Conservation (phyloP, 345 rosid species). For the Eucalyptus regnans region DNA sequence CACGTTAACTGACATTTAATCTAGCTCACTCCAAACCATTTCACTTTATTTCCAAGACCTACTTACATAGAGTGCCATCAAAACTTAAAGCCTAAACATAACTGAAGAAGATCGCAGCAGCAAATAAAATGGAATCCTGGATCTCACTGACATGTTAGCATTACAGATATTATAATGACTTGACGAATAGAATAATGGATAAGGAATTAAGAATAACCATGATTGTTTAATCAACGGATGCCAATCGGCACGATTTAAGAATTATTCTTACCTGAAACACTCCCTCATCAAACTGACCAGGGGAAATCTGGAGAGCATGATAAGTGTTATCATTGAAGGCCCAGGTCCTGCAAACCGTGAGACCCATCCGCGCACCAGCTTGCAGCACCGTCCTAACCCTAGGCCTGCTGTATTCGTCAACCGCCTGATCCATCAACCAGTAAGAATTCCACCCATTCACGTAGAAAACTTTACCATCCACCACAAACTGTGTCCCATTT, state of each 20-base stretch:
- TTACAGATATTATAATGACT: not conserved
- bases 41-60: not conserved
- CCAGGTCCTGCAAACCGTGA: constrained; percentile 92
- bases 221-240: not conserved
- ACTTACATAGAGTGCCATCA: not conserved
- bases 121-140: not conserved
- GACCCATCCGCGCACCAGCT: constrained; percentile 86
- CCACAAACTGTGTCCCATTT: constrained; percentile 65
- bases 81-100: not conserved
- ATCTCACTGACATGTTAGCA: not conserved
- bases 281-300: constrained; percentile 79
- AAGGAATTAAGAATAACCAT: not conserved
- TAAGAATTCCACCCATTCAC: constrained; percentile 94
- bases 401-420: constrained; percentile 49
- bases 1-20: not conserved
- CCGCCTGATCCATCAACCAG: constrained; percentile 94
- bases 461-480: constrained; percentile 51
- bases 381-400: constrained; percentile 64
- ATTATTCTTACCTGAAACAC: constrained; percentile 56
- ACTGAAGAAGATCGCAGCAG: not conserved
- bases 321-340: constrained; percentile 88
- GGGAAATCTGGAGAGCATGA: constrained; percentile 89
- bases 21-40: not conserved
- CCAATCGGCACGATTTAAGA: not conserved
- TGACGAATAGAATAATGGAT: not conserved